Percentiles rank a stretch among this genome's conserved stretches.
Evolutionary conservation across 306 rosid species (phyloP).

Genomic region (Cucumis hystrix): DNA sequence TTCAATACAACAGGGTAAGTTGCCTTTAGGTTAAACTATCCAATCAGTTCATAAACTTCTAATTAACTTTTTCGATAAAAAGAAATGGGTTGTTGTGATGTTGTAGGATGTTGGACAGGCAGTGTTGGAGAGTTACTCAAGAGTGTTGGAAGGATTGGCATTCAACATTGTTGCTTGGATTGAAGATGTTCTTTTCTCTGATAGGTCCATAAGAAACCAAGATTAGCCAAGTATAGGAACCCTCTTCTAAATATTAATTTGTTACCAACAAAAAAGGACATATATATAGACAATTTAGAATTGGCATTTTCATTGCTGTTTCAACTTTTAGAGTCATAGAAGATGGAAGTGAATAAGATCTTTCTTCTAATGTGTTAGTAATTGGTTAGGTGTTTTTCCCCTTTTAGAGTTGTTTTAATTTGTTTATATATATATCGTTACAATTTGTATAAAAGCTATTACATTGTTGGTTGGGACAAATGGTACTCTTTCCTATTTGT

Average conservation of each 20-base stretch:
- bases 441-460: background rate
- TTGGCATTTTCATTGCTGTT: background rate
- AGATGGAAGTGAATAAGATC: background rate
- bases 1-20: slow-evolving; percentile 66
- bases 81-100: background rate
- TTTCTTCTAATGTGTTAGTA: background rate
- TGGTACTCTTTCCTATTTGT: background rate
- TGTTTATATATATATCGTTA: background rate
- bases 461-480: background rate
- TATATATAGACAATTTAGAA: background rate
- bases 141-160: slow-evolving; percentile 63
- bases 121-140: slow-evolving; percentile 59
- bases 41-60: no score
- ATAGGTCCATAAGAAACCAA: slow-evolving; percentile 33
- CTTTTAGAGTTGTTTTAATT: background rate
- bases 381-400: background rate
- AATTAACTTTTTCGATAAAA: no score
- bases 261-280: background rate
- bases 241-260: background rate
- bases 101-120: slow-evolving; percentile 70
- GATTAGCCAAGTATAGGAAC: background rate
- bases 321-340: background rate
- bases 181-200: slow-evolving; percentile 49
- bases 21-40: no score
- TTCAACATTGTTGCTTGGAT: slow-evolving; percentile 75